phyloP scores from a whole-genome alignment of 1,284 basidiomycete genomes.

The Pholiota adiposa region DNA sequence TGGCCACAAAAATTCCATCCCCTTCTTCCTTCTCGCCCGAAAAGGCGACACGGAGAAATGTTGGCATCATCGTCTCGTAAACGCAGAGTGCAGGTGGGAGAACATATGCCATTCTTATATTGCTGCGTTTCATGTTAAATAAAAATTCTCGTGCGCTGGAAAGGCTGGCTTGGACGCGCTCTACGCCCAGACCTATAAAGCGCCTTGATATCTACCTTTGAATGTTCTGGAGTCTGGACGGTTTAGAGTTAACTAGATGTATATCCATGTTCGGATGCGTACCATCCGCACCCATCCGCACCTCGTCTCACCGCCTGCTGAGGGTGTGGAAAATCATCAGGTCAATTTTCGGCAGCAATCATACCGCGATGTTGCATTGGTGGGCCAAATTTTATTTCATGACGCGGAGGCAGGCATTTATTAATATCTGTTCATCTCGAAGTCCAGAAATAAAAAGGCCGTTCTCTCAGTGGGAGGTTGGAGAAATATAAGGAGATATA shows the following conservation, averaged over 20 bases:
- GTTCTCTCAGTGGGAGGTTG: slow-evolving; percentile 9
- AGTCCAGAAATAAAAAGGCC: slow-evolving; percentile 15
- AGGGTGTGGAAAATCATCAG: slow-evolving; percentile 16
- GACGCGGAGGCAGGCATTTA: slow-evolving; percentile 13
- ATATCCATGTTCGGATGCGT: not conserved
- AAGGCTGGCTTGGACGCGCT: not conserved
- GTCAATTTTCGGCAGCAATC: slow-evolving; percentile 13
- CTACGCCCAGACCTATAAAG: too few species aligned
- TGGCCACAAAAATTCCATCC: not conserved
- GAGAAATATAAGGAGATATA: slow-evolving; percentile 12
- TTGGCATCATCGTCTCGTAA: slow-evolving; percentile 13
- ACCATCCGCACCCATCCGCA: not conserved
- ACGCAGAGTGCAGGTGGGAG: slow-evolving; percentile 4
- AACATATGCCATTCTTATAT: not conserved
- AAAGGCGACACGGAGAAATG: not conserved
- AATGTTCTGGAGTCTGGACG: too few species aligned
- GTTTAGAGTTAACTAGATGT: too few species aligned
- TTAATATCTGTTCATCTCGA: slow-evolving; percentile 20
- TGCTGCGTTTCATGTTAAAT: not conserved
- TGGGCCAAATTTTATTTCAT: slow-evolving; percentile 17
- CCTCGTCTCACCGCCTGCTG: not conserved
- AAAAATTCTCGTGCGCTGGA: not conserved
- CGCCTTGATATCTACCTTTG: too few species aligned
- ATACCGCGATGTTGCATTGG: slow-evolving; percentile 14
- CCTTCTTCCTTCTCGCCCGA: slow-evolving; percentile 4